Base-by-base conservation (phyloP, 129 eudicot species). In the Tagetes erecta region DNA sequence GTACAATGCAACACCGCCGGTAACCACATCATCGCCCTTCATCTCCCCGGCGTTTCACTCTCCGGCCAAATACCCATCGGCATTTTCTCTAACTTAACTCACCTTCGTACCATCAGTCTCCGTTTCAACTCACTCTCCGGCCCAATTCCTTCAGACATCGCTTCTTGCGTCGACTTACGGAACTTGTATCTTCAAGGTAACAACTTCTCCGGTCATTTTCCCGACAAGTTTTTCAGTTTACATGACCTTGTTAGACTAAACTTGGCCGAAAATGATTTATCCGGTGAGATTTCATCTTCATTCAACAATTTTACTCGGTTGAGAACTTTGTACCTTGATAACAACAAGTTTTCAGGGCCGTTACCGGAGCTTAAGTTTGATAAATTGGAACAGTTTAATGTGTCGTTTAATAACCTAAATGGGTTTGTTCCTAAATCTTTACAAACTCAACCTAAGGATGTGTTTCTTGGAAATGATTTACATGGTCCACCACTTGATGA, bases 121-220 rank as follows among this genome's bases (percentile, higher is more conserved):
- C 85, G 91, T 8, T 75, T 87, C 31, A 86, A 94, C 72, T 60
- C 80, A 1, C 86, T 94, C 52, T 71, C 90, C n/a, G 98, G 97
- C 3, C 64, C 82, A 0, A 83, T 94, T 1, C 98, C 98, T 0
- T 67, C 71, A 0, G 90, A 84, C 52, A 72, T 94, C 5, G 62
- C 87, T 34, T 66, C 80, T 0, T 84, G 89, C 40, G 35, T 73
- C 40, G 67, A 77, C 12, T 96, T 94, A 44, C 82, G 96, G 1
- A 90, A 86, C 46, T 76, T 94, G 4, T 90, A 89, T 47, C 84
- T 94, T 6, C 98, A 94, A 47, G 87, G 85, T 0, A 94, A 94
- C 51, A 73, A 31, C 0, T 86, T 94, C 67, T 59, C 87, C 71
- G 97, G 96, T 27, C 46, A 68, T 1, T 35, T 86, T 1, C 91